Conservation (phyloP, 306 rosid genomes). For the Mimosa pudica region DNA sequence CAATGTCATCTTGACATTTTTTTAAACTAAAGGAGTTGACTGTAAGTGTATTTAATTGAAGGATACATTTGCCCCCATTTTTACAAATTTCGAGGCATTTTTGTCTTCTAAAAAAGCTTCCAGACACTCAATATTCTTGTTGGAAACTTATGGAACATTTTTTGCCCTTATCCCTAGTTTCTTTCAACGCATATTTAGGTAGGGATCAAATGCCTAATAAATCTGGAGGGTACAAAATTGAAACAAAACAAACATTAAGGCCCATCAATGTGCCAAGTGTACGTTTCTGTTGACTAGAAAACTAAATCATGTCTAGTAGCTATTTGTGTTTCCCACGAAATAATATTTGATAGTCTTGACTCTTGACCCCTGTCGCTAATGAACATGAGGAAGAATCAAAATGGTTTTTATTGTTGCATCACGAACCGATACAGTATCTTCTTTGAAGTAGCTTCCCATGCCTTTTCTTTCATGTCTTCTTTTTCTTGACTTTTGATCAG, state of each 20-base stretch:
- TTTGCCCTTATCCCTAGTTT: no score
- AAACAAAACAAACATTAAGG: background rate
- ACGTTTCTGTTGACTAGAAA: background rate
- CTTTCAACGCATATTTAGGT: background rate
- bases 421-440: background rate
- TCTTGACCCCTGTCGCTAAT: background rate
- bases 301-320: background rate
- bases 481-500: background rate
- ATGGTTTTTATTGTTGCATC: background rate
- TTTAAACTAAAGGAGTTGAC: no score
- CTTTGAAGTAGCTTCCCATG: background rate
- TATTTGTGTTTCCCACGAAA: background rate
- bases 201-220: background rate
- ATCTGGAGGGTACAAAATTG: background rate
- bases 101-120: no score
- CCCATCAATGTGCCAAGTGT: background rate
- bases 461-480: background rate
- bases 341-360: background rate
- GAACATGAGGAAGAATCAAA: background rate
- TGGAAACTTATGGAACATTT: no score
- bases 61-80: no score
- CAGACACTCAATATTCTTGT: no score
- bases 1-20: no score
- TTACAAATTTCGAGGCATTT: no score
- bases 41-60: no score